phyloP scores from a whole-genome alignment of 139 green algal genomes.

The Volvox reticuliferus region DNA sequence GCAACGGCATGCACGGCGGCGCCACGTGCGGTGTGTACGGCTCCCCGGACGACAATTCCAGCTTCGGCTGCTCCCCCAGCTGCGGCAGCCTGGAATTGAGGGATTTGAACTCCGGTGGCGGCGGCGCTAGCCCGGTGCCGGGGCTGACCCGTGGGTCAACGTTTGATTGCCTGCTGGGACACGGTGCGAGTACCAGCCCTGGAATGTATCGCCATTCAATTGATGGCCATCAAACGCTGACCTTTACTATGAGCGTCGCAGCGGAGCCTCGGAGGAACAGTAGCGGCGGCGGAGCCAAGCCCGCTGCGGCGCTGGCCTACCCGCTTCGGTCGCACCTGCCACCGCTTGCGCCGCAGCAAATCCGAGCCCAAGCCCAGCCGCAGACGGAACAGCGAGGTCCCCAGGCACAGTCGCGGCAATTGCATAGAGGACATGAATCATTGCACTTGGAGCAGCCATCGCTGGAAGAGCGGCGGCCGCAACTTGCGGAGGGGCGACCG shows the following conservation, averaged over 20 bases:
- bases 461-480: background rate
- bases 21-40: background rate
- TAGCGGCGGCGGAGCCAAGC: background rate
- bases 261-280: background rate
- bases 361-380: background rate
- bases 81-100: slow-evolving; percentile 6
- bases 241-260: background rate
- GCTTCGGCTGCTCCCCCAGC: slow-evolving; percentile 29
- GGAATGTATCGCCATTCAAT: background rate
- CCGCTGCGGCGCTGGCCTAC: too few species aligned
- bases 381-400: background rate
- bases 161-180: background rate
- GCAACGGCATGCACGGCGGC: background rate
- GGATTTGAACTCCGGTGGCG: background rate
- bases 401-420: background rate
- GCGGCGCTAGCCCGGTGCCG: slow-evolving; percentile 5
- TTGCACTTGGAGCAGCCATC: background rate
- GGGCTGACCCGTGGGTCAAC: background rate
- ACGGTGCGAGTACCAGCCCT: background rate
- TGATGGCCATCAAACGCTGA: slow-evolving; percentile 10
- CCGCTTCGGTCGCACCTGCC: too few species aligned
- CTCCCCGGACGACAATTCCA: slow-evolving; percentile 34
- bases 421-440: background rate
- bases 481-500: background rate
- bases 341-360: background rate